Evolutionary conservation across 768 basidiomycete genomes (phyloP).

Genomic region (Leccinum disarticulatum): DNA sequence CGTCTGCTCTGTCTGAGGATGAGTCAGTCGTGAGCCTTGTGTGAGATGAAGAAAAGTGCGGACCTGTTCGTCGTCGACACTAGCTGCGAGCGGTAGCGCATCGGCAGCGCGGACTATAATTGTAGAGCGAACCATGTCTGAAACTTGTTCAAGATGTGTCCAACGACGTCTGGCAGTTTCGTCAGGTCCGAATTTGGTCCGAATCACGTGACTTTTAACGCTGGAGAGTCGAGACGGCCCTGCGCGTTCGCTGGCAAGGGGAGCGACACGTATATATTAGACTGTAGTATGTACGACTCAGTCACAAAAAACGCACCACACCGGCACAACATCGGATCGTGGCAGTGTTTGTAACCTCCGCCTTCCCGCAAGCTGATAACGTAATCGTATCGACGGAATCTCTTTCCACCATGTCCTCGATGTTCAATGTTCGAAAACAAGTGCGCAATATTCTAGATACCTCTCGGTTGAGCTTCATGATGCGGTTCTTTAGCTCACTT

Average conservation of each 20-base stretch:
- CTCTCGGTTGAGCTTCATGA: conserved; percentile 5
- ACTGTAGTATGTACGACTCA: too few species aligned
- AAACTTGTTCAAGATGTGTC: background rate
- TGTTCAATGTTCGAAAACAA: conserved; percentile 74
- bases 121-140: conserved; percentile 80
- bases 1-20: conserved; percentile 79
- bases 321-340: too few species aligned
- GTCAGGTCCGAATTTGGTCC: too few species aligned
- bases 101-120: conserved; percentile 83
- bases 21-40: conserved; percentile 3
- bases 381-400: too few species aligned
- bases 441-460: conserved; percentile 34
- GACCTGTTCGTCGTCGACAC: conserved; percentile 97
- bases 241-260: too few species aligned
- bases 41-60: conserved; percentile 14
- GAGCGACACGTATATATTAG: too few species aligned
- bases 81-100: conserved; percentile 89
- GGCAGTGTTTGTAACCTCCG: too few species aligned
- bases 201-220: too few species aligned
- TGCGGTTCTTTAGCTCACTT: conserved; percentile 60
- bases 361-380: too few species aligned
- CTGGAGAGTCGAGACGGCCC: too few species aligned
- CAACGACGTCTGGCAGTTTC: background rate
- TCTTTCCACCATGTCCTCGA: conserved; percentile 31
- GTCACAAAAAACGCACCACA: too few species aligned